Percentiles rank a stretch among this genome's conserved stretches.
phyloP scores from a whole-genome alignment of 257 asterid genomes.

The Cinchona pubescens region DNA sequence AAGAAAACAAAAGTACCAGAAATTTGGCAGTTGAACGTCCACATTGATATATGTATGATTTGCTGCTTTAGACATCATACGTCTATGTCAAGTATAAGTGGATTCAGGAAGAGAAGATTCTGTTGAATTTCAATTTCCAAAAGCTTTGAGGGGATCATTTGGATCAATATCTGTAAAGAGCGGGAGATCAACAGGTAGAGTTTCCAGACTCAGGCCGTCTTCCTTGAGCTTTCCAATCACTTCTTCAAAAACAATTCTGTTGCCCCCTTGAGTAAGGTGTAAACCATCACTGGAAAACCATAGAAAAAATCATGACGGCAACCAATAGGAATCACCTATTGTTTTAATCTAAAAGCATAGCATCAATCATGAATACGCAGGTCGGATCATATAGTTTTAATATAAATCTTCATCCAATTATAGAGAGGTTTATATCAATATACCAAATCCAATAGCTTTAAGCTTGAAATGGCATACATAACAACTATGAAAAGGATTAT shows the following conservation, averaged over 20 bases:
- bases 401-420: too few species aligned
- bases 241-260: slow-evolving; percentile 56
- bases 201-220: slow-evolving; percentile 37
- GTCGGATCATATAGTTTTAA: not conserved
- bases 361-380: not conserved
- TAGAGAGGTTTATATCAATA: not conserved
- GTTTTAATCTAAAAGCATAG: not conserved
- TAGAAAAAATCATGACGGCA: not conserved
- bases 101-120: not conserved
- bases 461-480: too few species aligned
- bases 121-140: slow-evolving; percentile 19
- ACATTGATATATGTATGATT: not conserved
- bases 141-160: slow-evolving; percentile 60
- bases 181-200: slow-evolving; percentile 54
- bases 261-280: slow-evolving; percentile 59
- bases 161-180: slow-evolving; percentile 41
- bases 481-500: not conserved
- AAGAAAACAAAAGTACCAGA: not conserved
- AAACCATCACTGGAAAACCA: slow-evolving; percentile 64
- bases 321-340: not conserved
- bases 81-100: not conserved
- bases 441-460: too few species aligned
- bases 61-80: not conserved
- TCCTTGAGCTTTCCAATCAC: slow-evolving; percentile 43
- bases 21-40: not conserved